phyloP scores from a whole-genome alignment of 352 stramenopile genomes.

The Globisporangium ultimum region DNA sequence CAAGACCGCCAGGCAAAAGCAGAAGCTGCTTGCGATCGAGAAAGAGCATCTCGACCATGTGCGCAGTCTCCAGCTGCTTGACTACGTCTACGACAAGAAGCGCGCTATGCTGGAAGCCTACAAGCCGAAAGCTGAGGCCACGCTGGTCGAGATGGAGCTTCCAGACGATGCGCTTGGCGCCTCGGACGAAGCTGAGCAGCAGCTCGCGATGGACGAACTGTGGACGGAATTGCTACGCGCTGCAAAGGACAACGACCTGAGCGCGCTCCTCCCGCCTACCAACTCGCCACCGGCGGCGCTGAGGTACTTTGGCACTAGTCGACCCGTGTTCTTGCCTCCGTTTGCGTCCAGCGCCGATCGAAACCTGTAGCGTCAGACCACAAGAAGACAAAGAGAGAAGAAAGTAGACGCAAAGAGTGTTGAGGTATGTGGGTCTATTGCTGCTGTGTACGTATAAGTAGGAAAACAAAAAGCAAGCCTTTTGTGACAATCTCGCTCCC shows the following conservation, averaged over 20 bases:
- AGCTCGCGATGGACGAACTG: constrained; percentile 39
- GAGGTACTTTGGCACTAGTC: constrained; percentile 53
- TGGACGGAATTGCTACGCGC: constrained; percentile 41
- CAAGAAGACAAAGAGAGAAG: constrained; percentile 8
- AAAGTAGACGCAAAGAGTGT: constrained; percentile 15
- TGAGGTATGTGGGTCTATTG: not conserved
- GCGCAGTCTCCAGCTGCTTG: constrained; percentile 63
- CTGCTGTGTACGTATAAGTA: too few species aligned
- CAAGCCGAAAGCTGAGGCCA: constrained; percentile 47
- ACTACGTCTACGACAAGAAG: constrained; percentile 70
- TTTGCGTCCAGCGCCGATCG: constrained; percentile 47
- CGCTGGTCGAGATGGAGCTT: constrained; percentile 45
- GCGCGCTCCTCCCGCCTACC: constrained; percentile 39
- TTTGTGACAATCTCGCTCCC: not conserved
- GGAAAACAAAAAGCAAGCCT: constrained; percentile 8
- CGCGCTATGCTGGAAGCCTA: constrained; percentile 39
- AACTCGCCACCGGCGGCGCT: constrained; percentile 68
- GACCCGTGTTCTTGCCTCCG: constrained; percentile 33
- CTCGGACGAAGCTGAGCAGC: constrained; percentile 17
- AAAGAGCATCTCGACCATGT: constrained; percentile 63
- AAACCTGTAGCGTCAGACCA: constrained; percentile 13
- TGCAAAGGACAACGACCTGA: constrained; percentile 30
- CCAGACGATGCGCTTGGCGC: constrained; percentile 19
- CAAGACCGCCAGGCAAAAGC: constrained; percentile 38
- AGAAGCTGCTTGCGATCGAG: constrained; percentile 41